phyloP scores from a whole-genome alignment of 2,329 filamentous ascomycete genomes.

The Ophiostoma sp. region DNA sequence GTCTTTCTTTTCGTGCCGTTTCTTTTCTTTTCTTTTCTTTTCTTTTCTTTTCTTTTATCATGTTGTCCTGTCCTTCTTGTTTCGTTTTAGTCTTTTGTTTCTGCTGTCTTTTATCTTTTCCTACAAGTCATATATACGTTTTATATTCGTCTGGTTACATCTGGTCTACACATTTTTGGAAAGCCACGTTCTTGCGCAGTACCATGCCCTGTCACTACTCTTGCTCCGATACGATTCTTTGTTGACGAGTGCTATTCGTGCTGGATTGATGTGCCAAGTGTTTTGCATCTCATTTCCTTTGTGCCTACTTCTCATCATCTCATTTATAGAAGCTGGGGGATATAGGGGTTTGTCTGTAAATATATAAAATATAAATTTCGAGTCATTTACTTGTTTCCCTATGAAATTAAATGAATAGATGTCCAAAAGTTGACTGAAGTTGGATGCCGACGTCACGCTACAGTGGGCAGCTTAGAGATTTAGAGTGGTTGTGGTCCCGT shows the following conservation, averaged over 20 bases:
- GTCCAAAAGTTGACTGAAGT: background rate
- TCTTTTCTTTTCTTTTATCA: background rate
- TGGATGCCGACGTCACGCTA: background rate
- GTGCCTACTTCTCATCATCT: background rate
- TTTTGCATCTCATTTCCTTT: background rate
- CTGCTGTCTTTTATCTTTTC: background rate
- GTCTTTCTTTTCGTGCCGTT: background rate
- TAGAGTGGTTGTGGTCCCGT: constrained; percentile 19
- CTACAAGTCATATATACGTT: background rate
- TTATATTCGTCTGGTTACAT: background rate
- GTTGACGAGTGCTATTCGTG: background rate
- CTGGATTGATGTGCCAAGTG: background rate
- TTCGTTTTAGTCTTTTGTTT: background rate
- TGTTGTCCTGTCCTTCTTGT: background rate
- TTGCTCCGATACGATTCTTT: background rate
- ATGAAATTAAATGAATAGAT: background rate
- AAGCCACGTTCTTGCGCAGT: background rate
- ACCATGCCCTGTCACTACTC: background rate
- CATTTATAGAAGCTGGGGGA: background rate
- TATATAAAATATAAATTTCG: background rate
- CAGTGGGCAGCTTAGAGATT: background rate
- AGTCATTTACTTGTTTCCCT: background rate
- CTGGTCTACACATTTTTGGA: background rate
- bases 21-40: background rate
- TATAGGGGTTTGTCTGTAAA: background rate